Conservation (phyloP, 208 protist genomes). For the Crithidia bombi region DNA sequence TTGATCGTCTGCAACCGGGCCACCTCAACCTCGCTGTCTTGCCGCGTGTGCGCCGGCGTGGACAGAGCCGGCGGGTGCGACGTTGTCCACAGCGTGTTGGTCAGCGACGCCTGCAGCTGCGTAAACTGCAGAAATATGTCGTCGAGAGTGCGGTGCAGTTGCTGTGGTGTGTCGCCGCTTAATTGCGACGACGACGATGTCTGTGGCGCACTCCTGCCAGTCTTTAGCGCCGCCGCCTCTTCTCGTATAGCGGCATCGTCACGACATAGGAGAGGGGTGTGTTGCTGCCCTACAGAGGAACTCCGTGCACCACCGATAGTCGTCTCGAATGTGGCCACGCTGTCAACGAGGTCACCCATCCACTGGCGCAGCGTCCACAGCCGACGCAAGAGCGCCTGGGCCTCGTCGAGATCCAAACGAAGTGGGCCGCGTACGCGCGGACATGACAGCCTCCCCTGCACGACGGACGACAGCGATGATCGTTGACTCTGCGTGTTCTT, state of each 20-base stretch:
- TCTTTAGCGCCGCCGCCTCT: not conserved
- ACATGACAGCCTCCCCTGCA: too few species aligned
- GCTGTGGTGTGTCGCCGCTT: not conserved
- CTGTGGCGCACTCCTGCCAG: too few species aligned
- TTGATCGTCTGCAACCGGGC: slow-evolving; percentile 26
- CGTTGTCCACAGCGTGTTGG: slow-evolving; percentile 15
- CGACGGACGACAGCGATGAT: not conserved
- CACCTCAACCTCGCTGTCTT: slow-evolving; percentile 20
- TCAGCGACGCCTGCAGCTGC: slow-evolving; percentile 29
- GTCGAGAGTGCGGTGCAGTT: slow-evolving; percentile 22
- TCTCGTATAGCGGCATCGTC: not conserved
- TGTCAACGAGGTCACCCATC: slow-evolving; percentile 7
- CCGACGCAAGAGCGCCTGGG: slow-evolving; percentile 11
- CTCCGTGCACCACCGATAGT: not conserved
- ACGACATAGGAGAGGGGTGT: not conserved
- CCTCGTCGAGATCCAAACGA: not conserved
- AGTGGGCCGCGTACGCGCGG: slow-evolving; percentile 2
- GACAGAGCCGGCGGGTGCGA: slow-evolving; percentile 23
- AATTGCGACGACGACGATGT: not conserved
- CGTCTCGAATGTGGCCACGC: not conserved
- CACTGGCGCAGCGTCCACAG: slow-evolving; percentile 18
- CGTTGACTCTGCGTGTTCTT: not conserved
- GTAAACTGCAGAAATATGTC: slow-evolving; percentile 26
- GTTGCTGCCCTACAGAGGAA: not conserved
- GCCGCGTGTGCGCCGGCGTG: slow-evolving; percentile 13